These are phyloP conservation scores for Candida dajiaensis DNA, from an alignment of 805 yeast genomes.

Conservation along the genomic window DNA sequence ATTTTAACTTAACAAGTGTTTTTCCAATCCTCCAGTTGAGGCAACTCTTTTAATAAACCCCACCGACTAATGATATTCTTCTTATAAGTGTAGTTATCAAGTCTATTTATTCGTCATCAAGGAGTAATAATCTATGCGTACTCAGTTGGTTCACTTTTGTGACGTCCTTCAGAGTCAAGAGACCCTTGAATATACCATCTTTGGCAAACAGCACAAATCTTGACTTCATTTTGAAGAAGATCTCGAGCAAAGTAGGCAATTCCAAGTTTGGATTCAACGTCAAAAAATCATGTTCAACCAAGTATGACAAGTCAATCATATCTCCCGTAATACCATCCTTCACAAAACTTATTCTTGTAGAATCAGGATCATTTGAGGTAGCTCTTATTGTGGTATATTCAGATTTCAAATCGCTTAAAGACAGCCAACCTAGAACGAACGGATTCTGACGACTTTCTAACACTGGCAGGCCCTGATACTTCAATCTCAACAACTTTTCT, in stretches of 20 bases:
- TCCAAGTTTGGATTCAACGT: slow-evolving; percentile 15
- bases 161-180: slow-evolving; percentile 23
- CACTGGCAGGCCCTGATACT: slow-evolving; percentile 39
- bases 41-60: too few species aligned
- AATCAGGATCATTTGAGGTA: slow-evolving; percentile 3
- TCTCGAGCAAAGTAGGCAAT: slow-evolving; percentile 22
- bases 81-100: too few species aligned
- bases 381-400: slow-evolving; percentile 20
- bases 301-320: slow-evolving; percentile 6
- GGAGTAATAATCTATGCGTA: not conserved
- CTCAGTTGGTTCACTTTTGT: slow-evolving; percentile 6
- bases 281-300: slow-evolving; percentile 17
- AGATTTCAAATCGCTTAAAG: slow-evolving; percentile 30
- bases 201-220: slow-evolving; percentile 20
- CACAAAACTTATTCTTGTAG: slow-evolving; percentile 5
- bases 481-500: slow-evolving; percentile 11
- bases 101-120: not conserved
- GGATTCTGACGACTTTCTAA: slow-evolving; percentile 30
- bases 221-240: slow-evolving; percentile 25
- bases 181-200: slow-evolving; percentile 19
- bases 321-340: not conserved
- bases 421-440: slow-evolving; percentile 37
- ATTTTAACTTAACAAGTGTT: too few species aligned
- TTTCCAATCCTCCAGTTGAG: too few species aligned
- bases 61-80: too few species aligned